These are phyloP conservation scores for Orobanche coerulescens DNA, from an alignment of 257 asterid species.

Conservation along the genomic window DNA sequence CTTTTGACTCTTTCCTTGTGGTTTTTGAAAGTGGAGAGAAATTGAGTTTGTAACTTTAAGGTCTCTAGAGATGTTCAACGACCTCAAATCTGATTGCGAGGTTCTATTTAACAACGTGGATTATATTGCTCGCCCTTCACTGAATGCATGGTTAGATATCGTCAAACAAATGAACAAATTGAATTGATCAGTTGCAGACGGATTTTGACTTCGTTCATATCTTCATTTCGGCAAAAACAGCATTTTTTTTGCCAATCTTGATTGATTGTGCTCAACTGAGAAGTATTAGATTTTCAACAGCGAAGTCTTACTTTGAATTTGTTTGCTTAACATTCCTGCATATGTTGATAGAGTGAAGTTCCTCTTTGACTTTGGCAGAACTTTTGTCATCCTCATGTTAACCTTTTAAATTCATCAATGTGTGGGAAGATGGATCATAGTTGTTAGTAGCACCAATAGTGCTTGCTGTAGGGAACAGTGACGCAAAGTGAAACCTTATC, in stretches of 20 bases:
- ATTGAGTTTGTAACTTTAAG: background rate
- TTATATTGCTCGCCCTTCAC: background rate
- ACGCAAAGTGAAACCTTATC: too few species aligned
- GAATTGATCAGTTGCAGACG: background rate
- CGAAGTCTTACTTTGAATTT: background rate
- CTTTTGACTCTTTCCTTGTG: too few species aligned
- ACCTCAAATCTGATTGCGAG: background rate
- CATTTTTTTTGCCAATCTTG: background rate
- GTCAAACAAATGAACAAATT: slow-evolving; percentile 2
- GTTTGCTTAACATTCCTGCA: too few species aligned
- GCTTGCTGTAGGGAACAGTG: too few species aligned
- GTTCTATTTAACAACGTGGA: background rate
- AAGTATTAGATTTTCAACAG: background rate
- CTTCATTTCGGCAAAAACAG: background rate
- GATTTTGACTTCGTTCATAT: background rate
- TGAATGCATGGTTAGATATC: background rate
- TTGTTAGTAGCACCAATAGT: too few species aligned
- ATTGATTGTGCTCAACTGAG: background rate
- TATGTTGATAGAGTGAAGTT: too few species aligned
- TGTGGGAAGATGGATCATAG: background rate
- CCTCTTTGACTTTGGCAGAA: background rate
- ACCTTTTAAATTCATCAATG: background rate
- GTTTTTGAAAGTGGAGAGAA: too few species aligned
- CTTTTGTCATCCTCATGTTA: background rate
- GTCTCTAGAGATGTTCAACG: slow-evolving; percentile 1